Evolutionary conservation across 768 basidiomycete species (phyloP).

Genomic region (Thelephora ganbajun): DNA sequence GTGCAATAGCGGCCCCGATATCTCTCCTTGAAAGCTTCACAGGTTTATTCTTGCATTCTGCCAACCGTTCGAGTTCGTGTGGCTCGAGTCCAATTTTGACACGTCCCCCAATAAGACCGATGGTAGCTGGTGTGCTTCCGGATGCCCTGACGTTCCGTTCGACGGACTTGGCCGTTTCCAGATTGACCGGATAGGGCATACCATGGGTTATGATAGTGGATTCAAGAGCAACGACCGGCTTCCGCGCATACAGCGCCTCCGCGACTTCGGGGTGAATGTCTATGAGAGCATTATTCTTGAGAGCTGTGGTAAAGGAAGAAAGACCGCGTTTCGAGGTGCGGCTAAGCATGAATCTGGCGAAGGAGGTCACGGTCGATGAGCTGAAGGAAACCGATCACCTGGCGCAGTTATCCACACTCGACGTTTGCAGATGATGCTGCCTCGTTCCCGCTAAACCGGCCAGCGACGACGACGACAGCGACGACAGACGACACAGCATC

Average conservation of each 20-base stretch:
- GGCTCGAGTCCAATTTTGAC: constrained; percentile 73
- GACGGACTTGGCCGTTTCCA: constrained; percentile 55
- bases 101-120: constrained; percentile 70
- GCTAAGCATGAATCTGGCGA: background rate
- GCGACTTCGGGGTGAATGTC: constrained; percentile 77
- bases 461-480: too few species aligned
- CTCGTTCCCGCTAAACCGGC: too few species aligned
- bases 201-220: constrained; percentile 90
- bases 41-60: constrained; percentile 31
- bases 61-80: constrained; percentile 53
- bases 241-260: constrained; percentile 51
- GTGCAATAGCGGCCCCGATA: constrained; percentile 59
- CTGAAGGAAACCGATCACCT: background rate
- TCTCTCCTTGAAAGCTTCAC: constrained; percentile 73
- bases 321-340: background rate
- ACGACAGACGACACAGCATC: too few species aligned
- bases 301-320: constrained; percentile 10
- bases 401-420: too few species aligned
- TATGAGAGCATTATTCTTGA: constrained; percentile 20
- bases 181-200: constrained; percentile 69
- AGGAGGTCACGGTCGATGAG: background rate
- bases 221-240: constrained; percentile 82
- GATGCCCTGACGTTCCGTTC: constrained; percentile 61
- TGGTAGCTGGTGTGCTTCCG: constrained; percentile 81
- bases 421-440: too few species aligned